Conservation (phyloP, 192 early-diverging fungal genomes). For the Endogone sp. region DNA sequence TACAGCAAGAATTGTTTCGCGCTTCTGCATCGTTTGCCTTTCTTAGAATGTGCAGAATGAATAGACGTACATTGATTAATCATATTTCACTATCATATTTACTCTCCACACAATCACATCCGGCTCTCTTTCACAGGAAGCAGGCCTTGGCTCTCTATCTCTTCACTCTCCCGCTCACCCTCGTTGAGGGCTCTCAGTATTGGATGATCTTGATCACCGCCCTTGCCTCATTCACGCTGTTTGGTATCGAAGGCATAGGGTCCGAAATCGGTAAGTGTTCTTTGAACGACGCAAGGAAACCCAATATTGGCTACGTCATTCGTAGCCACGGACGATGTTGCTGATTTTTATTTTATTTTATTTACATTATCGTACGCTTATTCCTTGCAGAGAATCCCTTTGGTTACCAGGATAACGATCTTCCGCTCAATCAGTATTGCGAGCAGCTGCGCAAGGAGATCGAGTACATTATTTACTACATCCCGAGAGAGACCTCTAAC, state of each 20-base stretch:
- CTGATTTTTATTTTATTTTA: too few species aligned
- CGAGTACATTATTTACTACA: constrained; percentile 48
- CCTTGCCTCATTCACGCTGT: constrained; percentile 53
- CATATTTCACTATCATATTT: too few species aligned
- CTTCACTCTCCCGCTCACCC: constrained; percentile 67
- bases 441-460: constrained; percentile 52
- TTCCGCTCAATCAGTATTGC: constrained; percentile 51
- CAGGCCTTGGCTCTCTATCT: constrained; percentile 71
- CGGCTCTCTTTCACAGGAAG: constrained; percentile 34
- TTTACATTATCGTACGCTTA: not conserved
- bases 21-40: not conserved
- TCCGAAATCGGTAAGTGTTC: constrained; percentile 27
- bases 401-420: constrained; percentile 52
- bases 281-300: too few species aligned
- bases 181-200: constrained; percentile 55
- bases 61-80: too few species aligned
- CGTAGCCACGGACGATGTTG: too few species aligned
- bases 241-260: constrained; percentile 80
- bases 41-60: too few species aligned
- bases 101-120: too few species aligned
- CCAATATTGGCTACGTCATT: too few species aligned
- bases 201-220: constrained; percentile 33
- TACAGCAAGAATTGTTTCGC: not conserved
- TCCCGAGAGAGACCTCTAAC: constrained; percentile 22
- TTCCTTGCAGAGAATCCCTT: constrained; percentile 8